Percentiles rank a stretch among this genome's conserved stretches.
Evolutionary conservation across 1,139 yeast genomes (phyloP).

Genomic region (Yamadazyma kanchanaburiensis): DNA sequence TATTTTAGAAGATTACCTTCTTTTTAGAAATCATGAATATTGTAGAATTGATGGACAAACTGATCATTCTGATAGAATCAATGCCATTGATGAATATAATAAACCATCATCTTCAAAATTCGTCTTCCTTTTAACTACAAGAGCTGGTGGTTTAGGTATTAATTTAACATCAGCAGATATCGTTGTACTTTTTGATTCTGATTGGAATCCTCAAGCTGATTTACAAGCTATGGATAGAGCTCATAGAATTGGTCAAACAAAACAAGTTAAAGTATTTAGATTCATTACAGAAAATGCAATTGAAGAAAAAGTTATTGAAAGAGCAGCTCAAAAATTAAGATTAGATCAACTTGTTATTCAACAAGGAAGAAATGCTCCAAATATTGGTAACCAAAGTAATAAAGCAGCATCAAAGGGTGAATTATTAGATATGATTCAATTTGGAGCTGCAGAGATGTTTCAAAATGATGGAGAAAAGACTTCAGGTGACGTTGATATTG

Average conservation of each 20-base stretch:
- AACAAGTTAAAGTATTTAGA: slow-evolving; percentile 74
- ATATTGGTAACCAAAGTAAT: slow-evolving; percentile 33
- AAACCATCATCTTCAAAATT: slow-evolving; percentile 67
- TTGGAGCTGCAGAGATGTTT: slow-evolving; percentile 70
- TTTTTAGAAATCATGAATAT: slow-evolving; percentile 62
- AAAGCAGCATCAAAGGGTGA: slow-evolving; percentile 63
- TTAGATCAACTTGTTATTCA: slow-evolving; percentile 80
- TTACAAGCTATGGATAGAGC: slow-evolving; percentile 89
- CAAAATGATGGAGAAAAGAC: slow-evolving; percentile 17
- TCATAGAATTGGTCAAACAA: slow-evolving; percentile 82
- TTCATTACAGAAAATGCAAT: slow-evolving; percentile 78
- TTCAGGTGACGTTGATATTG: slow-evolving; percentile 55
- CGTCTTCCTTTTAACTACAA: slow-evolving; percentile 68
- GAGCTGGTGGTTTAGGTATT: slow-evolving; percentile 89
- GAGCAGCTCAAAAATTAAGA: slow-evolving; percentile 76
- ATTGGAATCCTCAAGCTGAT: slow-evolving; percentile 89
- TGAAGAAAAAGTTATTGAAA: slow-evolving; percentile 75
- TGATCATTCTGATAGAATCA: slow-evolving; percentile 70
- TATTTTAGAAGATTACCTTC: slow-evolving; percentile 74
- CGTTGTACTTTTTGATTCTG: slow-evolving; percentile 71
- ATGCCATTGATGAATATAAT: slow-evolving; percentile 74
- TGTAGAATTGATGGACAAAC: slow-evolving; percentile 84
- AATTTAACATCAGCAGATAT: slow-evolving; percentile 75
- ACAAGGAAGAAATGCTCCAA: slow-evolving; percentile 56
- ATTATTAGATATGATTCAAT: slow-evolving; percentile 74